Evolutionary conservation across 495 filamentous ascomycete species (phyloP), one percentile per base, ranked within the genome.

Genomic region (Neurospora intermedia): DNA sequence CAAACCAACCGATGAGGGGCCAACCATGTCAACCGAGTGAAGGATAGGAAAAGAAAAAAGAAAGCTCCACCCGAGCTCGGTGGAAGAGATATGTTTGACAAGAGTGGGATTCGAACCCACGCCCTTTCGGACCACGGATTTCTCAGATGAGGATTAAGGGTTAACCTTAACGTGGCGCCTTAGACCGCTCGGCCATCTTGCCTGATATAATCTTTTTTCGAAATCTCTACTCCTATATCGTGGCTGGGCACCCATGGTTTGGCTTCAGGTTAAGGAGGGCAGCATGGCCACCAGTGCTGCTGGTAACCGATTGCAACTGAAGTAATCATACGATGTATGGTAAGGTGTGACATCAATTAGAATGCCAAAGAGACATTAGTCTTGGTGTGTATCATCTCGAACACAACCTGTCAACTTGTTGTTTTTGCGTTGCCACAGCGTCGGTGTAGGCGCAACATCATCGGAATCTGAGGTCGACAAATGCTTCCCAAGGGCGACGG

Each of bases 51-150:
- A 42, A 6, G 48, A 35, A 62, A 62, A 62, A 62, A 31, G 15
- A 1, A 8, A 0, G 2, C 6, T 16, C 54, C 27, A 62, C 54
- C 54, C 11, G 13, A 62, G 2, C 13, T 62, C 1, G 54, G 54
- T 66, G 27, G 6, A 66, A 6, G 16, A 1, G 6, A 62, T 8
- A 40, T 62, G 6, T 62, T 62, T 77, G 74, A 77, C 76, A 76
- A 80, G 78, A 79, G 78, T 79, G 78, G 78, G 78, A 79, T 79
- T 79, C 78, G 78, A 79, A 78, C 78, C 78, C 78, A 79, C 78
- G 78, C 78, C 78, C 78, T 79, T 79, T 79, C 78, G 78, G 78
- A 79, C 76, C 71, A 75, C 73, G 73, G 73, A 73, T 31, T 59
- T 31, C 54, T 62, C 54, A 3, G 23, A 54, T 54, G 46, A 54